A percentile compares a stretch with the other conserved stretches of the same genome.
These are phyloP conservation scores for Monosporascus cannonballus DNA, from an alignment of 2,329 filamentous ascomycete genomes.

Conservation along the genomic window DNA sequence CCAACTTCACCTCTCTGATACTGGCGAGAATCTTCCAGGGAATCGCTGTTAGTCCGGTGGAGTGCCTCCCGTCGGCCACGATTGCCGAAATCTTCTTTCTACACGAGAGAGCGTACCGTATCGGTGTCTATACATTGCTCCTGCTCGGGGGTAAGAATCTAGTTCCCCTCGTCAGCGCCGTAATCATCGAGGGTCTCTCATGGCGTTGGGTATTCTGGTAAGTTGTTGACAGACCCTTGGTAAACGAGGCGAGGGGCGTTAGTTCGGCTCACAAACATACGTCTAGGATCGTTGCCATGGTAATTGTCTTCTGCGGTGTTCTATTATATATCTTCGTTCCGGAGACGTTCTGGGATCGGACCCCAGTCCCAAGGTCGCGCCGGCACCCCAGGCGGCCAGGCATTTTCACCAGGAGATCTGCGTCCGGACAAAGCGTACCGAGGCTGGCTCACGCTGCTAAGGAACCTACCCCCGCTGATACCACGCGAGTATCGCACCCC, in stretches of 20 bases:
- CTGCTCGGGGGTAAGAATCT: slow-evolving; percentile 89
- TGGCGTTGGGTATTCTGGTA: slow-evolving; percentile 94
- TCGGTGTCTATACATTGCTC: slow-evolving; percentile 88
- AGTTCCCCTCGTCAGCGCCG: slow-evolving; percentile 79
- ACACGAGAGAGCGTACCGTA: slow-evolving; percentile 85
- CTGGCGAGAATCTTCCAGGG: slow-evolving; percentile 83
- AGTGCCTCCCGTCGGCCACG: slow-evolving; percentile 87
- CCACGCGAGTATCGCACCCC: background rate
- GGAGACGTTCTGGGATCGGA: slow-evolving; percentile 92
- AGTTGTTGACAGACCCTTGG: slow-evolving; percentile 18
- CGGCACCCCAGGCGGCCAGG: slow-evolving; percentile 35
- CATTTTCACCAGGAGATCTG: slow-evolving; percentile 43
- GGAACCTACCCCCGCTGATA: slow-evolving; percentile 1
- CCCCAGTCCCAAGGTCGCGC: slow-evolving; percentile 45
- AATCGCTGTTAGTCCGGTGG: slow-evolving; percentile 80
- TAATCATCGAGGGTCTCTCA: slow-evolving; percentile 66
- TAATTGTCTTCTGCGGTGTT: slow-evolving; percentile 63
- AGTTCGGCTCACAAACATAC: slow-evolving; percentile 3
- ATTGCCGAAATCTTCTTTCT: slow-evolving; percentile 96
- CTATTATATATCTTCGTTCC: slow-evolving; percentile 87
- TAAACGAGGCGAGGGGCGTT: background rate
- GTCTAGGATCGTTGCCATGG: slow-evolving; percentile 69
- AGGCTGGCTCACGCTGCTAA: slow-evolving; percentile 2
- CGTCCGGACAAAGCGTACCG: slow-evolving; percentile 24
- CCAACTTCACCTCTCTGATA: slow-evolving; percentile 72